Evolutionary conservation across 129 eudicot species (phyloP).

Genomic region (Chrysanthemum makinoi): DNA sequence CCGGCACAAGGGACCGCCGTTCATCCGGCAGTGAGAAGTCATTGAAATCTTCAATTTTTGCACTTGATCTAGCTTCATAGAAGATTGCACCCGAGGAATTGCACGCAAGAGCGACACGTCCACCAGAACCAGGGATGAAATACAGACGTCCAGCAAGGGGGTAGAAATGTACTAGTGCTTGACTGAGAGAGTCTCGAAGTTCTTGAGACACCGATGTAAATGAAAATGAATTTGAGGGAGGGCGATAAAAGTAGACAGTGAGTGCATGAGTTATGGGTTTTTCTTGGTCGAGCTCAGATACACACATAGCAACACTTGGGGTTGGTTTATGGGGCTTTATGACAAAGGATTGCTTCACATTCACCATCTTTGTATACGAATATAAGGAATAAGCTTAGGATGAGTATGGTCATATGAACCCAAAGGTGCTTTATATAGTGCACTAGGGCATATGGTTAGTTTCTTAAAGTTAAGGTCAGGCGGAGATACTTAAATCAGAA

Average conservation of each 20-base stretch:
- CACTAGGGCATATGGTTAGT: neutral
- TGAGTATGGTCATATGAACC: neutral
- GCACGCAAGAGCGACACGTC: neutral
- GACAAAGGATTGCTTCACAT: conserved; percentile 10
- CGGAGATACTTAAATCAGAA: too few species aligned
- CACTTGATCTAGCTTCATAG: neutral
- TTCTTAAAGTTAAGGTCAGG: too few species aligned
- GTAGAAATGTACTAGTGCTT: conserved; percentile 4
- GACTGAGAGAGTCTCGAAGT: conserved; percentile 8
- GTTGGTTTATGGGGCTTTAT: conserved; percentile 9
- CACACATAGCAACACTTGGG: neutral
- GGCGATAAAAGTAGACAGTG: conserved; percentile 7
- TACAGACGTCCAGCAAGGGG: conserved; percentile 6
- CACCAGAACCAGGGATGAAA: neutral
- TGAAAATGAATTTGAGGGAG: neutral
- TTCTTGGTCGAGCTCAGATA: conserved; percentile 13
- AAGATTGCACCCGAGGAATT: neutral
- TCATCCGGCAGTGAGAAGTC: neutral
- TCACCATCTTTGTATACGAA: neutral
- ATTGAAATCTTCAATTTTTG: neutral
- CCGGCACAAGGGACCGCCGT: conserved; percentile 15
- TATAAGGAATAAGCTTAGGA: too few species aligned
- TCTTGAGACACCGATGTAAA: neutral
- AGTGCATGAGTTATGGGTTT: conserved; percentile 8
- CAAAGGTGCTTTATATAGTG: neutral